Evolutionary conservation across 768 basidiomycete species (phyloP).

Genomic region (Termitomyces heimii): DNA sequence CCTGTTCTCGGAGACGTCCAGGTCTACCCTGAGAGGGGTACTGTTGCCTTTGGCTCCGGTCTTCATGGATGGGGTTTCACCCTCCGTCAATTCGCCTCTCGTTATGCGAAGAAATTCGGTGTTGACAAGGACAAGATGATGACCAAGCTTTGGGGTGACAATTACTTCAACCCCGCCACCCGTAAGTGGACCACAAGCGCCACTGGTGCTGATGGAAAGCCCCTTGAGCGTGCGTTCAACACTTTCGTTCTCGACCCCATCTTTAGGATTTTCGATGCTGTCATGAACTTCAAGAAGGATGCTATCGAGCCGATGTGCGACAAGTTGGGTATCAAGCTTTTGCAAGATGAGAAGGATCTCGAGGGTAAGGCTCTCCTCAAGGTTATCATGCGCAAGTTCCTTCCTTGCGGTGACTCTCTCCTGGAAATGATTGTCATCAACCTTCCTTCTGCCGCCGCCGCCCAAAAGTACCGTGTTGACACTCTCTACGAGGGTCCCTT

Average conservation of each 20-base stretch:
- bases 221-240: slow-evolving; percentile 96
- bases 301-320: slow-evolving; percentile 77
- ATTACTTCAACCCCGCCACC: slow-evolving; percentile 96
- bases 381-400: slow-evolving; percentile 97
- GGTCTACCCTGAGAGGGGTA: slow-evolving; percentile 96
- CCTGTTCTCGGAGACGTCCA: slow-evolving; percentile 92
- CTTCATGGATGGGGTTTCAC: slow-evolving; percentile 99
- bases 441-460: slow-evolving; percentile 92
- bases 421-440: slow-evolving; percentile 99
- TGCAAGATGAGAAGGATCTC: slow-evolving; percentile 81
- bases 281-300: slow-evolving; percentile 99
- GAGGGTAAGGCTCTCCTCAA: slow-evolving; percentile 96
- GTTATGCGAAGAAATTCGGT: slow-evolving; percentile 98
- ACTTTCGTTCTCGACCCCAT: slow-evolving; percentile 98
- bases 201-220: slow-evolving; percentile 73
- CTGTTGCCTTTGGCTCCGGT: slow-evolving; percentile 97
- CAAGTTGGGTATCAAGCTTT: slow-evolving; percentile 91
- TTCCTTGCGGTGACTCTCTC: slow-evolving; percentile 95
- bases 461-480: slow-evolving; percentile 97
- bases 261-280: slow-evolving; percentile 94
- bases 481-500: slow-evolving; percentile 99
- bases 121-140: slow-evolving; percentile 99
- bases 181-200: slow-evolving; percentile 89
- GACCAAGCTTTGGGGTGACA: slow-evolving; percentile 96
- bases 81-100: slow-evolving; percentile 89